A percentile compares a stretch with the other conserved stretches of the same genome.
Evolutionary conservation across 208 protist genomes (phyloP).

Genomic region (Leishmania major): DNA sequence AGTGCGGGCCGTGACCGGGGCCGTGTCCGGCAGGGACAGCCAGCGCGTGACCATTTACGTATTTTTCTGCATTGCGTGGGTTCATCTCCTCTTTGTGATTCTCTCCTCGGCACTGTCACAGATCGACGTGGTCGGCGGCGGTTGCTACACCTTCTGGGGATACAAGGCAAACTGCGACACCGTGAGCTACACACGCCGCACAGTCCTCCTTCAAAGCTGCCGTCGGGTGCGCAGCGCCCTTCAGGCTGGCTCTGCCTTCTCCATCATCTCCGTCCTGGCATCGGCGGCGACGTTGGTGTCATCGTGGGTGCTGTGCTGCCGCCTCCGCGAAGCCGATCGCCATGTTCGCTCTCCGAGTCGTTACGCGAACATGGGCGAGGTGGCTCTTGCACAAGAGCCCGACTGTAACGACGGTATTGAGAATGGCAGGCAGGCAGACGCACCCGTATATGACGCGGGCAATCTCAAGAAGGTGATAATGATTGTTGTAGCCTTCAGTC

Average conservation of each 20-base stretch:
- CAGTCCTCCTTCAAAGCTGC: conserved; percentile 43
- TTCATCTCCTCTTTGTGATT: conserved; percentile 71
- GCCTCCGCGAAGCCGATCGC: conserved; percentile 28
- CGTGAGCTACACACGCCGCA: conserved; percentile 65
- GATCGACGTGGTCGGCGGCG: conserved; percentile 60
- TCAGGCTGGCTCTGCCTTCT: conserved; percentile 70
- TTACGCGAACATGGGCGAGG: conserved; percentile 23
- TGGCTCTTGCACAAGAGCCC: background rate
- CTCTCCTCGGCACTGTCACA: conserved; percentile 69
- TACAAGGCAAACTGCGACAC: conserved; percentile 69
- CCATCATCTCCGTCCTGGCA: conserved; percentile 69
- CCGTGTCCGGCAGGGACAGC: conserved; percentile 26
- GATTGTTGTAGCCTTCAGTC: conserved; percentile 19
- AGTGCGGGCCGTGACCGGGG: conserved; percentile 11
- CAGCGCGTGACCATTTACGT: conserved; percentile 53
- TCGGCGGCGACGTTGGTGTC: conserved; percentile 23
- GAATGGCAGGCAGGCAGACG: conserved; percentile 14
- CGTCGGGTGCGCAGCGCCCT: conserved; percentile 25
- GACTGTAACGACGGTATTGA: background rate
- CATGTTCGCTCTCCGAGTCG: conserved; percentile 6
- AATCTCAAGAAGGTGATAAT: conserved; percentile 53
- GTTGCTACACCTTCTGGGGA: conserved; percentile 86
- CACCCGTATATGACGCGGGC: conserved; percentile 27
- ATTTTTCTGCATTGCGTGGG: conserved; percentile 37
- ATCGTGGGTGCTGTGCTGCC: conserved; percentile 50